Evolutionary conservation across 129 eudicot species (phyloP).

Genomic region (Flaveria linearis): DNA sequence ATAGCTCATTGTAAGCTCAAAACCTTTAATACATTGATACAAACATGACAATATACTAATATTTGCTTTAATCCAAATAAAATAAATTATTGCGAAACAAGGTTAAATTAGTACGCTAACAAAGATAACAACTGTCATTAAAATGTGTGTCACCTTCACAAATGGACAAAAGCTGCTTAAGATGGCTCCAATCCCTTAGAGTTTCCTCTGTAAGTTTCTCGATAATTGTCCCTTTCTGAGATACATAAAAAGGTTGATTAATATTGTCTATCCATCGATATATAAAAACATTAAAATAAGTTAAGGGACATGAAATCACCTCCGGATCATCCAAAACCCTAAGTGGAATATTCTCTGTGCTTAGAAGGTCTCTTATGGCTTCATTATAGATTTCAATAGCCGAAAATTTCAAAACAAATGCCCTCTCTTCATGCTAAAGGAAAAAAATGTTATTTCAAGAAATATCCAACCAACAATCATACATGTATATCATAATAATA

Average conservation of each 20-base stretch:
- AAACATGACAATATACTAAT: not conserved
- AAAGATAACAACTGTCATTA: not conserved
- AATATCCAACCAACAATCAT: not conserved
- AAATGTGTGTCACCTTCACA: slow-evolving; percentile 65
- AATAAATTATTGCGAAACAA: not conserved
- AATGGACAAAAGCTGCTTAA: slow-evolving; percentile 79
- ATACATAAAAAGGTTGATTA: not conserved
- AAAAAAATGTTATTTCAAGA: slow-evolving; percentile 1
- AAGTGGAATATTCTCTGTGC: slow-evolving; percentile 83
- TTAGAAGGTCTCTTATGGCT: slow-evolving; percentile 94
- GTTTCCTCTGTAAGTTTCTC: slow-evolving; percentile 97
- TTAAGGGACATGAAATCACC: slow-evolving; percentile 44
- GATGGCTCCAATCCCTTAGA: slow-evolving; percentile 80
- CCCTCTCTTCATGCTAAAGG: slow-evolving; percentile 93
- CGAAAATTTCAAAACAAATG: slow-evolving; percentile 87
- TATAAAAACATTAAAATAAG: not conserved
- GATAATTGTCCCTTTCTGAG: slow-evolving; percentile 84
- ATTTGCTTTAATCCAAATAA: not conserved
- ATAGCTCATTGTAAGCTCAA: not conserved
- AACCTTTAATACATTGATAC: not conserved
- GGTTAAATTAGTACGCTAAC: not conserved
- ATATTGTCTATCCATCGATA: slow-evolving; percentile 13
- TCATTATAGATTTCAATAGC: slow-evolving; percentile 98
- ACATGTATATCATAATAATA: not conserved
- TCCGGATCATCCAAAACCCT: slow-evolving; percentile 95